Evolutionary conservation across 2,329 filamentous ascomycete species (phyloP), one percentile per base, ranked within the genome.

Genomic region (Sclerotinia minor): DNA sequence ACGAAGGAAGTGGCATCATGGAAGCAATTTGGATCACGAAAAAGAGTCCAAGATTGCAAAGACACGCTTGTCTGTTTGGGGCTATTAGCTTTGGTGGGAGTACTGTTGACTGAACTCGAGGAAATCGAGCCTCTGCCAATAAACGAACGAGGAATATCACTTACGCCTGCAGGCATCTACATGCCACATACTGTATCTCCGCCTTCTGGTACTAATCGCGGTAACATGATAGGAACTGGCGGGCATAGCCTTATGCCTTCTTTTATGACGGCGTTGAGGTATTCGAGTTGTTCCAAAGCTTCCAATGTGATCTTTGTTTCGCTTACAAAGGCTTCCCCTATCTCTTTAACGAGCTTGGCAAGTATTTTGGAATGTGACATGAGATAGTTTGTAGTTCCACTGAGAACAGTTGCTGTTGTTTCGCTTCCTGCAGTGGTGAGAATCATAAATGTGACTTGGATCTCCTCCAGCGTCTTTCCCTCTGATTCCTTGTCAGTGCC

Each of bases 161-260:
- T 52, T 32, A 66, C 54, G 13, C 64, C 54, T 21, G 35, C 64
- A 3, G 45, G 54, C 13, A 60, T 29, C n/a, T n/a, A 66, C 17
- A 58, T 19, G 24, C 68, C 73, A 29, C 67, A 68, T n/a, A 75
- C 65, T 5, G 64, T 67, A 21, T 68, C 66, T 3, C 73, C 71
- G 17, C 67, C 73, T 19, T 64, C 67, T 15, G 71, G 71, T 29
- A 73, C 70, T 17, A 64, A 24, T 49, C 73, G 35, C 21, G 69
- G 59, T 44, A 74, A 52, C 6, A 65, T 68, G 41, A 64, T 53
- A 15, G 69, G 70, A 8, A 72, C 24, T 5, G 71, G 71, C 7
- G 80, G 79, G 61, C 79, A 82, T 19, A 81, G 69, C 9, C 83
- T 76, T 45, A 84, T 72, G 0, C 75, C 73, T 72, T 84, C 82